Percentiles rank a stretch among this genome's conserved stretches.
These are phyloP conservation scores for Trypanosoma scelopori DNA, from an alignment of 208 protist genomes.

Conservation along the genomic window DNA sequence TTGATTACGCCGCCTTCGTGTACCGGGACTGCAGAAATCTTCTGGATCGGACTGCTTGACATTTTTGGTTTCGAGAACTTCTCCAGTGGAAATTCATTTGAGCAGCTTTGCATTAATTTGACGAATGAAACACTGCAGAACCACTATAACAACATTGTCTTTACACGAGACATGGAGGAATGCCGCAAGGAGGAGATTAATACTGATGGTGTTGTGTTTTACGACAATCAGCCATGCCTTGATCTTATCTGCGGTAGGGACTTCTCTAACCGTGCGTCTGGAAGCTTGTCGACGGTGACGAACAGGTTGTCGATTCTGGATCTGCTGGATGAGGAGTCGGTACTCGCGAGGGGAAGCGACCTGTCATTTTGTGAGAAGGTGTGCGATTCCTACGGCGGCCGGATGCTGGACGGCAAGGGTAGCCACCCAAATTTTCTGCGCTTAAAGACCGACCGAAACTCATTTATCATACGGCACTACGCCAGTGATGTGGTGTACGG, in stretches of 20 bases:
- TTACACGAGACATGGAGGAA: conserved; percentile 56
- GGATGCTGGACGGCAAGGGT: conserved; percentile 28
- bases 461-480: conserved; percentile 50
- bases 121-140: conserved; percentile 95
- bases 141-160: conserved; percentile 87
- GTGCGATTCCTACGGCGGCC: conserved; percentile 30
- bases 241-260: conserved; percentile 70
- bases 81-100: conserved; percentile 88
- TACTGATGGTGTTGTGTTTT: conserved; percentile 73
- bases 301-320: conserved; percentile 69
- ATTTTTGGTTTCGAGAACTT: conserved; percentile 96
- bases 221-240: conserved; percentile 77
- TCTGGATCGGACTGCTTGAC: conserved; percentile 80
- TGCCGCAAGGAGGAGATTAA: conserved; percentile 82
- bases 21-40: neutral
- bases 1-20: conserved; percentile 19
- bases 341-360: conserved; percentile 63
- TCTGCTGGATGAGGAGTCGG: conserved; percentile 83
- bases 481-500: conserved; percentile 49
- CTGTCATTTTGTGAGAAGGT: conserved; percentile 48
- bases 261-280: conserved; percentile 18
- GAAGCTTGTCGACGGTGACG: conserved; percentile 13
- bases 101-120: conserved; percentile 97
- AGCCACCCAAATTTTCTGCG: conserved; percentile 29
- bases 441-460: conserved; percentile 24